Base-by-base conservation (phyloP, 1,284 basidiomycete species). In the Rhodotorula sp. region DNA sequence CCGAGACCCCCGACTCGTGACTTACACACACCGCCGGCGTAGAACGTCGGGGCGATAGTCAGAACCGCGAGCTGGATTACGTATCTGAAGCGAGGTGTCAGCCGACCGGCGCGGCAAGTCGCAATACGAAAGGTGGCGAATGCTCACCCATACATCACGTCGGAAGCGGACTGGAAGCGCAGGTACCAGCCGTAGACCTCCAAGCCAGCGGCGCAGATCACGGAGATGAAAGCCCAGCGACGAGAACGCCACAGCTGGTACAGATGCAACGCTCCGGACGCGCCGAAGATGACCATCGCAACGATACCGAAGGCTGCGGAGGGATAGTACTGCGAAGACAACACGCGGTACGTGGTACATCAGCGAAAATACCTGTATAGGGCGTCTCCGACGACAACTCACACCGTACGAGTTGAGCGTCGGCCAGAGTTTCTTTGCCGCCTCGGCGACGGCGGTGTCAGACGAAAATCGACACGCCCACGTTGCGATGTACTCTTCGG, bases 41-140 rank as follows among this genome's bases (percentile, higher is more conserved):
- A 67, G 46, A 67, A 62, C 0, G 66, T 67, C 26, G 66, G 66
- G 2, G 51, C 66, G 55, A 62, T 48, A 6, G 60, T 67, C 2
- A 67, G 44, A 12, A 46, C 42, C 6, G 66, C 66, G 15, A 62
- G 66, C 42, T 67, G 66, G 3, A 6, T 22, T 14, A 66, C 51
- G 44, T 60, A 66, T 22, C 58, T 60, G 37, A 4, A 14, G 14
- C 10, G 26, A 59, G 33, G 10, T 42, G 37, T 10, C 29, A 26
- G 42, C 6, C 24, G 20, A 12, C 20, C 26, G 5, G 30, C 8
- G 17, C 22, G 49, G 15, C 17, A 6, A 7, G 6, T 3, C 22
- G 26, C 20, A 12, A 12, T 1, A 33, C 18, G 49, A 22, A 14
- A n/a, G n/a, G 6, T 15, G 1, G 44, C 44, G 7, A 20, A 33